Evolutionary conservation across 1,284 basidiomycete genomes (phyloP), one percentile per base, ranked within the genome.

Genomic region (Sutorius eximius): DNA sequence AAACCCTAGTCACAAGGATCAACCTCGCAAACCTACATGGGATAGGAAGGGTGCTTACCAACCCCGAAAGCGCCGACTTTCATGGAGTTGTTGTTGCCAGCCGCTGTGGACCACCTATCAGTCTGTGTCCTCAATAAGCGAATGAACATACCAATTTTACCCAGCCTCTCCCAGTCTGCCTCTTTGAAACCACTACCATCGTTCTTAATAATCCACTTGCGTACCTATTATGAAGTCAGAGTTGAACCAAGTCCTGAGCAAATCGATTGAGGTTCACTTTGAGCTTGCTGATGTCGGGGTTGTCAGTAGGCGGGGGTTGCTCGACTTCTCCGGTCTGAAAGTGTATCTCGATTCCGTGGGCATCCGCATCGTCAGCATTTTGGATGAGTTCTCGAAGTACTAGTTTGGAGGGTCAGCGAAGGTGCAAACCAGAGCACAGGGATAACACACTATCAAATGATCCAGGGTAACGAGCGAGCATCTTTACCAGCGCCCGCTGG

Each of bases 351-450:
- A 91, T 88, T 32, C 80, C 76, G 49, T 78, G 82, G 6, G 94
- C 89, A 37, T 85, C 86, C 0, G 93, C 94, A 75, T 98, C 96
- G 69, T 98, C 95, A 13, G 95, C 95, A 69, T 99, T 99, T 76
- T 98, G 80, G 4, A 98, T 75, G 15, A 98, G 81, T 71, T 98
- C 95, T 45, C 95, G 83, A 66, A 95, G 93, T 41, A 95, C 91
- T 82, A 29, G 16, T 10, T 6, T 1, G 8, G 13, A 3, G 13
- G 12, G 37, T 51, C 5, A 56, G 52, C 32, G 16, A 38, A 20
- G 29, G 15, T 1, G 3, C 4, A 8, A 18, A 5, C 20, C 5
- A 22, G 3, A 15, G 20, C 15, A 6, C 5, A 27, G 40, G 30
- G n/a, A 34, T 10, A 40, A 20, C 18, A 3, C 13, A 65, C 61